Base-by-base conservation (phyloP, 148 eudicot genomes). In the Rhododendron ferrugineum region DNA sequence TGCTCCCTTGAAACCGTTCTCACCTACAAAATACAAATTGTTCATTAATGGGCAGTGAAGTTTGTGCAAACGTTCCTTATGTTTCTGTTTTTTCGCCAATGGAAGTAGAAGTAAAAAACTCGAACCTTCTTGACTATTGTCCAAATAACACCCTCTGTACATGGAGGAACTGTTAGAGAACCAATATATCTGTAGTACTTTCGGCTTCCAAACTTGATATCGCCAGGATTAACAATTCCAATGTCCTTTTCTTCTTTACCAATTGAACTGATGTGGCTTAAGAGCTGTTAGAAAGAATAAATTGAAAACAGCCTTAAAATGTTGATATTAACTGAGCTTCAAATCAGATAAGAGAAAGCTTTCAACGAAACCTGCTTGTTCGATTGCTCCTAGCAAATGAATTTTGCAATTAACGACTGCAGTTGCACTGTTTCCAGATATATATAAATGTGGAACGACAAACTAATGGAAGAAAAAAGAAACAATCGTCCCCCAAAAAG, bases 61-160 rank as follows among this genome's bases (percentile, higher is more conserved):
- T 23, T n/a, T 32, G 1, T 4, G 20, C 11, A 18, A 62, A 64
- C 34, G 34, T 46, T 47, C 6, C 22, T 47, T 14, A 3, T 26
- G 20, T 32, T 62, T 62, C n/a, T 3, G 3, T 8, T 62, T 10
- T 62, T 62, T n/a, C 2, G 62, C 30, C 70, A n/a, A 76, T 40
- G 50, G 8, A 76, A 76, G 22, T 18, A 76, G 11, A 76, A 40
- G 79, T 76, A 4, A 44, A 47, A 62, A 28, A 68, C 13, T 32
- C 20, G 1, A 22, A 88, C 90, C 89, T 86, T 87, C 26, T 76
- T 68, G 15, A 86, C 54, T 15, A 90, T 37, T 62, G 86, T 89
- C 92, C 92, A 89, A 50, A 66, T 82, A 46, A 89, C 89, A 49
- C 92, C 91, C 87, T 91, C 92, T 6, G 92, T 87, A 86, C 92